Conservation (phyloP, 352 stramenopile genomes). For the Stramenopiles sp. region DNA sequence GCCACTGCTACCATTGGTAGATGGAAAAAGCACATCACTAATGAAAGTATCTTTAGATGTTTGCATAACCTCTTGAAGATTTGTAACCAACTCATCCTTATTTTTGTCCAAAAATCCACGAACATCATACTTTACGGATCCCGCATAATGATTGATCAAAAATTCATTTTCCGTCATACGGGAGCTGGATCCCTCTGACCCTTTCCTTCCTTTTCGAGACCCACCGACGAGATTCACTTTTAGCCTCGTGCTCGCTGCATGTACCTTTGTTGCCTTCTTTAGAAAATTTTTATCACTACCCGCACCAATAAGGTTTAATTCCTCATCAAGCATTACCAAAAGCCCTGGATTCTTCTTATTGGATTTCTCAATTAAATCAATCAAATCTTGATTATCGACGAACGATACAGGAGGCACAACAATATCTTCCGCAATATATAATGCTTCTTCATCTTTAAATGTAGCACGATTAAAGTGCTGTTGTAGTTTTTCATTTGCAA, state of each 20-base stretch:
- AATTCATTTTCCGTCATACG: conserved; percentile 40
- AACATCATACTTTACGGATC: conserved; percentile 4
- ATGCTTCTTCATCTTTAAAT: conserved; percentile 87
- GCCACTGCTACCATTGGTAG: neutral
- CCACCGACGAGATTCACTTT: conserved; percentile 18
- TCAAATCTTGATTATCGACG: conserved; percentile 68
- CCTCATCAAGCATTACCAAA: conserved; percentile 79
- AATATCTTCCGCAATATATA: conserved; percentile 91
- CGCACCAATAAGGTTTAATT: conserved; percentile 25
- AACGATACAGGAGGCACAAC: conserved; percentile 70
- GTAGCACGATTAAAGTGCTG: conserved; percentile 80
- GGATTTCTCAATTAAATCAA: conserved; percentile 52
- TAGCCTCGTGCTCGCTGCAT: conserved; percentile 11
- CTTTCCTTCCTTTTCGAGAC: conserved; percentile 19
- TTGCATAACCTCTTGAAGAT: conserved; percentile 13
- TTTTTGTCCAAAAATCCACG: conserved; percentile 12
- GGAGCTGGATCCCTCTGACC: conserved; percentile 41
- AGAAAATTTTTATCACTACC: conserved; percentile 15
- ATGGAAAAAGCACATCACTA: conserved; percentile 14
- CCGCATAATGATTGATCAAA: conserved; percentile 12
- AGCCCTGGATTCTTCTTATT: conserved; percentile 56
- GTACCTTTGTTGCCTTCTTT: conserved; percentile 24
- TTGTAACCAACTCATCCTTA: conserved; percentile 6
- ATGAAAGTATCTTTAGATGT: conserved; percentile 18
- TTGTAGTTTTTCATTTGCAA: conserved; percentile 85